Evolutionary conservation across 2,329 filamentous ascomycete genomes (phyloP).

Genomic region (Pseudocercospora macadamiae): DNA sequence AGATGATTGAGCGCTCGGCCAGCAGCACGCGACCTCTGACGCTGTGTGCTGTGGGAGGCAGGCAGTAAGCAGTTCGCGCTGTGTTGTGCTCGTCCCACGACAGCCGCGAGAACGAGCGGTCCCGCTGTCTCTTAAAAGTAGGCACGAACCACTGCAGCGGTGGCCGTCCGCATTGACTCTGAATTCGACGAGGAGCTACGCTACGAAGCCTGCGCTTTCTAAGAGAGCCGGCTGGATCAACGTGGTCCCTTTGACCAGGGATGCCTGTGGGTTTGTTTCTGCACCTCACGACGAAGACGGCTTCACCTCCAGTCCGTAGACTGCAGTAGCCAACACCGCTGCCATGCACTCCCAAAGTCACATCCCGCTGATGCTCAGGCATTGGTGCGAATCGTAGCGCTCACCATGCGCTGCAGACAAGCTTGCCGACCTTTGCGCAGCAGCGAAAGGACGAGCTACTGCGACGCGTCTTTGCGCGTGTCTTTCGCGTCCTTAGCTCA

Average conservation of each 20-base stretch:
- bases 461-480: too few species aligned
- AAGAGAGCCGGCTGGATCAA: neutral
- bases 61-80: too few species aligned
- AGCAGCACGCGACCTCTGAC: neutral
- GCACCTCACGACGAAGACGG: constrained; percentile 3
- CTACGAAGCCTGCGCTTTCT: neutral
- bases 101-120: constrained; percentile 10
- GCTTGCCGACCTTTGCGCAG: neutral
- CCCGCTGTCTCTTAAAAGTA: constrained; percentile 1
- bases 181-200: too few species aligned
- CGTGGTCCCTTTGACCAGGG: neutral
- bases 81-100: constrained; percentile 9
- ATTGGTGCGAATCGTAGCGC: neutral
- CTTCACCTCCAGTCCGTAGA: neutral
- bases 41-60: neutral
- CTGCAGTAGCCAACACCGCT: constrained; percentile 9
- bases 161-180: neutral
- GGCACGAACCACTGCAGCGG: constrained; percentile 12
- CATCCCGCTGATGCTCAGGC: constrained; percentile 1
- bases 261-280: neutral
- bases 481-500: neutral
- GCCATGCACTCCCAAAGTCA: constrained; percentile 1
- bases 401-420: neutral
- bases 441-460: too few species aligned
- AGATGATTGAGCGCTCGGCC: neutral